Evolutionary conservation across 2,329 filamentous ascomycete genomes (phyloP), one percentile per base, ranked within the genome.

Genomic region (Epichloe baconii): DNA sequence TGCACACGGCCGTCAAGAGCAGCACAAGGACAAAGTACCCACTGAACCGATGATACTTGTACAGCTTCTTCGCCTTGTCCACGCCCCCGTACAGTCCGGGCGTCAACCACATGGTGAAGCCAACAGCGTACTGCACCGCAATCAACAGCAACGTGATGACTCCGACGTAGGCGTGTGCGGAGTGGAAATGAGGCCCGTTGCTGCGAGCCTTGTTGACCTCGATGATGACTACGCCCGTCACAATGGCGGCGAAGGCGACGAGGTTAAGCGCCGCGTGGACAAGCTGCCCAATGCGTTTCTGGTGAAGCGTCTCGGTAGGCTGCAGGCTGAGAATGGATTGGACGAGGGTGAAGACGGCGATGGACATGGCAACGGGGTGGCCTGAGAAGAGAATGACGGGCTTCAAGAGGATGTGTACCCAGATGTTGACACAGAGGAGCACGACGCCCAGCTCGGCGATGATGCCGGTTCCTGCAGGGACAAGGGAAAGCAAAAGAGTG

Each of bases 281-380:
- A 52, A 70, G 69, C 55, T 78, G 75, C 37, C 78, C 80, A 38
- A 69, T 61, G 38, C 68, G 66, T 69, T 96, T 96, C 69, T 95
- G 86, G 15, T 74, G 67, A 2, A 82, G 72, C 0, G 86, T 86
- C 59, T 86, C 79, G 0, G 91, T 53, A 2, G 91, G 93, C 66
- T 98, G 93, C 37, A 97, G 78, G 58, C 93, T 72, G 49, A 97
- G 80, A 57, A 90, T 80, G 51, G 84, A 85, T 73, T 96, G 85
- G 17, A 86, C 77, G 60, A 93, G 74, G 52, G 88, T 74, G 55
- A 95, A 74, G 53, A 95, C 67, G 47, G 82, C 89, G 52, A 85
- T 57, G 11, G 72, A 75, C 68, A 78, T 74, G 53, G 83, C 72
- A 63, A 96, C 82, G 7, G 91, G 91, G 67, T 97, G 91, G 8